Conservation (phyloP, 2,329 filamentous ascomycete species). For the Celoporthe dispersa region DNA sequence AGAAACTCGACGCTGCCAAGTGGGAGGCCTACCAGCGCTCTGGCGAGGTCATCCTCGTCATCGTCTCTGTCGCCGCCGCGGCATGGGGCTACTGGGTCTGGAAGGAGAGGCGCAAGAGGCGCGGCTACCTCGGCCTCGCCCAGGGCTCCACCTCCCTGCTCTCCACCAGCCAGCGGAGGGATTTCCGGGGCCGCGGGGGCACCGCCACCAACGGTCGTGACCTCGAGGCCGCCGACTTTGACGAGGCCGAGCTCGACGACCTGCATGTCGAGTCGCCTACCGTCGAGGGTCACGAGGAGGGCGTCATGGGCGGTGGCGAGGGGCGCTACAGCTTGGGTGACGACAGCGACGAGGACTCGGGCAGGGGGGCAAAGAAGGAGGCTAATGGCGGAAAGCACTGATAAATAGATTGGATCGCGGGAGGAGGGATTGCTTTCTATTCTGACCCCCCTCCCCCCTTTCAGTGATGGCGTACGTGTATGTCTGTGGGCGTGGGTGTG, state of each 20-base stretch:
- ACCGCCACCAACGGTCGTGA: conserved; percentile 46
- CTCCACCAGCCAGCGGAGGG: conserved; percentile 37
- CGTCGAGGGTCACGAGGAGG: conserved; percentile 39
- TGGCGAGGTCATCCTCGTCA: conserved; percentile 81
- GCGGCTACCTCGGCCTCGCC: conserved; percentile 55
- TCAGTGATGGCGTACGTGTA: background rate
- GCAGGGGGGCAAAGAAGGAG: conserved; percentile 35
- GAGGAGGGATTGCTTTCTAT: background rate
- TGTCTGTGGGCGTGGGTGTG: background rate
- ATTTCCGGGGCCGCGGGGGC: conserved; percentile 51
- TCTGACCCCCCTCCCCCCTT: background rate
- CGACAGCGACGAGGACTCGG: conserved; percentile 58
- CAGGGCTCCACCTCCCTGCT: conserved; percentile 41
- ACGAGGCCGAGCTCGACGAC: conserved; percentile 68
- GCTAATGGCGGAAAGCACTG: conserved; percentile 23
- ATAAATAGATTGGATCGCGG: background rate
- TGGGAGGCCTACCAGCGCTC: conserved; percentile 90
- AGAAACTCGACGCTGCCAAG: conserved; percentile 78
- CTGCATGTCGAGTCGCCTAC: conserved; percentile 57
- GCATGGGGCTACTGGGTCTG: conserved; percentile 77
- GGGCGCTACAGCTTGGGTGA: conserved; percentile 62
- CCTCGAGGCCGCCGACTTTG: conserved; percentile 67
- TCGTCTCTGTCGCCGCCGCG: conserved; percentile 74
- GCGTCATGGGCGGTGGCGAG: conserved; percentile 37
- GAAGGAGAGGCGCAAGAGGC: conserved; percentile 61